A percentile compares a stretch with the other conserved stretches of the same genome.
Evolutionary conservation across 345 rosid species (phyloP).

Genomic region (Salix dunnii): DNA sequence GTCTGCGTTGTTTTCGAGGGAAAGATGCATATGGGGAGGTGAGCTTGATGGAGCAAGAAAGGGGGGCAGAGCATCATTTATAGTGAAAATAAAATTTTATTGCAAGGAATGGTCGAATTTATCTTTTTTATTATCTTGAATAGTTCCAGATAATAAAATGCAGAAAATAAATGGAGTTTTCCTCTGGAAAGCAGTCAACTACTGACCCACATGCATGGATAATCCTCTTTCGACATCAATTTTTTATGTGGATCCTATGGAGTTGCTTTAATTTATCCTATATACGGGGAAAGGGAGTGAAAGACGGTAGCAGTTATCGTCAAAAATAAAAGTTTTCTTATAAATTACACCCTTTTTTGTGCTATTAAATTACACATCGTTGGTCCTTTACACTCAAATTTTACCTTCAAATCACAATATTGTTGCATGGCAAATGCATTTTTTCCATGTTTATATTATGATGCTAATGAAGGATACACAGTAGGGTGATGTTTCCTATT

Average conservation of each 20-base stretch:
- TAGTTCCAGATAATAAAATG: conserved; percentile 38
- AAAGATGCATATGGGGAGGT: conserved; percentile 25
- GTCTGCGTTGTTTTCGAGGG: conserved; percentile 7
- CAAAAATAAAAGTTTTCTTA: neutral
- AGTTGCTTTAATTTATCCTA: neutral
- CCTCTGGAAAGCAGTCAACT: conserved; percentile 3
- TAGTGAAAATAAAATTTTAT: conserved; percentile 25
- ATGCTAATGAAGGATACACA: neutral
- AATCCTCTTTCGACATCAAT: conserved; percentile 6
- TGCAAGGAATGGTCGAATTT: conserved; percentile 22
- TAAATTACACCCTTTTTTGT: too few species aligned
- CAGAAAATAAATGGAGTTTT: conserved; percentile 14
- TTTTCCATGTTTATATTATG: neutral
- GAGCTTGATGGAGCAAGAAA: conserved; percentile 19
- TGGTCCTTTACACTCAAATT: neutral
- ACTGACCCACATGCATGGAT: conserved; percentile 20
- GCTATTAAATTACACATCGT: neutral
- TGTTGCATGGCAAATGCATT: neutral
- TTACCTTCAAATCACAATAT: neutral
- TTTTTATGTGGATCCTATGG: conserved; percentile 7
- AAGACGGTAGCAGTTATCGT: neutral
- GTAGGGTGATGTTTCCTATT: neutral
- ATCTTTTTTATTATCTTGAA: conserved; percentile 20
- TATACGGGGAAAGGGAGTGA: neutral
- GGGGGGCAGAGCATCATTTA: conserved; percentile 38